These are phyloP conservation scores for Stagonosporopsis rhizophila DNA, from an alignment of 2,329 filamentous ascomycete genomes.

Conservation along the genomic window DNA sequence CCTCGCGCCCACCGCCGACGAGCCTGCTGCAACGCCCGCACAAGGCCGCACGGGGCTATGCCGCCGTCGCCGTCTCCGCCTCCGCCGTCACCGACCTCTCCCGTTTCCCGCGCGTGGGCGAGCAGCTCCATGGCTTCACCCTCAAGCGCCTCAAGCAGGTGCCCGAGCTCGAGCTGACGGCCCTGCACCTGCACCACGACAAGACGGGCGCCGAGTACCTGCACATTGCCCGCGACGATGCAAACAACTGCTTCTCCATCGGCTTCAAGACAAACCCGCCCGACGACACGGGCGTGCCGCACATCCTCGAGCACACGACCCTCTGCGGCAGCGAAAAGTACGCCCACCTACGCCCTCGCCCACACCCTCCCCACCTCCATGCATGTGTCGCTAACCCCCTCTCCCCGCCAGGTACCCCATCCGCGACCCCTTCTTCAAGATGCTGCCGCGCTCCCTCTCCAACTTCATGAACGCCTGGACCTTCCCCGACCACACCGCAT, in stretches of 20 bases:
- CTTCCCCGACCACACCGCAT: conserved; percentile 93
- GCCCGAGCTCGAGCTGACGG: conserved; percentile 90
- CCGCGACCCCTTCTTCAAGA: conserved; percentile 99
- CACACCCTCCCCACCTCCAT: too few relatives aligned
- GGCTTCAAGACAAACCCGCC: conserved; percentile 99
- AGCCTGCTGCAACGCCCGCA: conserved; percentile 18
- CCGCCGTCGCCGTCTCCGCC: conserved; percentile 74
- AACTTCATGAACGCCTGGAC: conserved; percentile 99
- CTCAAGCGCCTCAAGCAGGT: conserved; percentile 88
- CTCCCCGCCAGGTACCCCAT: conserved; percentile 77
- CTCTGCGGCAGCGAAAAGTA: conserved; percentile 94
- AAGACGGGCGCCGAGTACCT: conserved; percentile 96
- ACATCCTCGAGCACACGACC: conserved; percentile 97
- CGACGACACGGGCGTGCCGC: conserved; percentile 93
- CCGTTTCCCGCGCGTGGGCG: conserved; percentile 78
- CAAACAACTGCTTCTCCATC: conserved; percentile 99
- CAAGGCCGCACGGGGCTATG: conserved; percentile 49
- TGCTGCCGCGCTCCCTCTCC: conserved; percentile 96
- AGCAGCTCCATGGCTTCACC: conserved; percentile 92
- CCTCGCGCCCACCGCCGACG: conserved; percentile 19
- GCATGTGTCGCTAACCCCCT: conserved; percentile 23
- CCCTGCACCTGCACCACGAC: conserved; percentile 88
- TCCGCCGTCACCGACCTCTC: conserved; percentile 78
- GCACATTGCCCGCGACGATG: conserved; percentile 91
- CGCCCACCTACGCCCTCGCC: too few relatives aligned